Evolutionary conservation across 139 green algal genomes (phyloP), one percentile per base, ranked within the genome.

Genomic region (Chlamydomonas urium): DNA sequence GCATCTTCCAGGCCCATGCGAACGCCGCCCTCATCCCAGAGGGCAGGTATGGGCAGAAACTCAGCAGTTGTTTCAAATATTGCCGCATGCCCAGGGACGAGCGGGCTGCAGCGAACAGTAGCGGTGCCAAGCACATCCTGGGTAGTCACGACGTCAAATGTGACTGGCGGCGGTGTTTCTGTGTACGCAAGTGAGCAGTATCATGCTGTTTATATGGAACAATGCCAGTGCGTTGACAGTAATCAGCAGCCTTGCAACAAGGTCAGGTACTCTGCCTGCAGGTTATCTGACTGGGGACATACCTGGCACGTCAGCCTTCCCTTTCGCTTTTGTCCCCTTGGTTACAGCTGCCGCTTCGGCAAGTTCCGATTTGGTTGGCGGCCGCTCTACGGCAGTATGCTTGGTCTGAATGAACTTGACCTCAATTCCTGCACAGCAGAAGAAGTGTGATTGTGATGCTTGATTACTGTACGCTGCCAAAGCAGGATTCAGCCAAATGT

Each of bases 21-120:
- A 29, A 65, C 56, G 10, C 56, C 56, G 8, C 26, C 8, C 56
- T 65, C 28, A 32, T 65, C 56, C 56, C 56, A 65, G 8, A 65
- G 28, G n/a, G 8, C 19, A 8, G 56, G 56, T 14, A 65, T 34
- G 10, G 56, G 56, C 26, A 65, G 8, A 32, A 65, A 65, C 26
- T 8, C 10, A 14, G 28, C 26, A 29, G 56, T 19, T 8, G 26
- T 32, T 8, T 37, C n/a, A 37, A 34, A 37, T 19, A 8, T 32
- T 31, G 10, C 8, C 56, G 28, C 56, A 32, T 65, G 56, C 28
- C 56, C 56, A 65, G 19, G 8, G 8, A 65, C 56, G n/a, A 65
- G 28, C n/a, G n/a, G 10, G 10, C 8, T 8, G 24, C 56, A 65
- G 10, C 14, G 26, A 29, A 65, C 19, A 8, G 28, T 65, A 8